phyloP scores from a whole-genome alignment of 176 grass and related monocot species.

The Carex kokanica region DNA sequence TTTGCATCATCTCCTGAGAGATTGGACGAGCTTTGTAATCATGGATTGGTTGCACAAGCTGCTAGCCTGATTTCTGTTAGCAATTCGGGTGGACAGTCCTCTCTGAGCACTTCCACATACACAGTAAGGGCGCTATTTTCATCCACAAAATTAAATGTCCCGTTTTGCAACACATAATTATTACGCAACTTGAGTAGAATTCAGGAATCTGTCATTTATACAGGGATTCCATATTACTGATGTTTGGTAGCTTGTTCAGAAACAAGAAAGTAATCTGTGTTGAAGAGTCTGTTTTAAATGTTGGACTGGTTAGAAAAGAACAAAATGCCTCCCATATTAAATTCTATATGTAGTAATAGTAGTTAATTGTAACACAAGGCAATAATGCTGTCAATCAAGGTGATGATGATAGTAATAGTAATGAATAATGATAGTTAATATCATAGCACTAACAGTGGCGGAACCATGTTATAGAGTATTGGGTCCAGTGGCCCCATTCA shows the following conservation, averaged over 20 bases:
- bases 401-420: neutral
- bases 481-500: neutral
- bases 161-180: neutral
- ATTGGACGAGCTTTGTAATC: slow-evolving; percentile 78
- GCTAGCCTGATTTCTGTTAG: slow-evolving; percentile 62
- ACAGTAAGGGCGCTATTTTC: slow-evolving; percentile 39
- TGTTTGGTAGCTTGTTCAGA: neutral
- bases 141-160: neutral
- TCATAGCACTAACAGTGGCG: neutral
- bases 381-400: neutral
- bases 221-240: neutral
- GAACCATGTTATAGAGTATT: neutral
- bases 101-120: slow-evolving; percentile 77
- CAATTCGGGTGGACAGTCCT: slow-evolving; percentile 63
- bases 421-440: neutral
- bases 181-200: neutral
- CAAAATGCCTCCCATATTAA: neutral
- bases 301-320: neutral
- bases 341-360: neutral
- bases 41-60: slow-evolving; percentile 83
- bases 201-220: neutral
- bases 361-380: neutral
- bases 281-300: neutral
- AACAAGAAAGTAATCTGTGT: neutral
- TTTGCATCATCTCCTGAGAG: slow-evolving; percentile 68